Evolutionary conservation across 352 stramenopile species (phyloP), one percentile per base, ranked within the genome.

Genomic region (Phytophthora hybrid): DNA sequence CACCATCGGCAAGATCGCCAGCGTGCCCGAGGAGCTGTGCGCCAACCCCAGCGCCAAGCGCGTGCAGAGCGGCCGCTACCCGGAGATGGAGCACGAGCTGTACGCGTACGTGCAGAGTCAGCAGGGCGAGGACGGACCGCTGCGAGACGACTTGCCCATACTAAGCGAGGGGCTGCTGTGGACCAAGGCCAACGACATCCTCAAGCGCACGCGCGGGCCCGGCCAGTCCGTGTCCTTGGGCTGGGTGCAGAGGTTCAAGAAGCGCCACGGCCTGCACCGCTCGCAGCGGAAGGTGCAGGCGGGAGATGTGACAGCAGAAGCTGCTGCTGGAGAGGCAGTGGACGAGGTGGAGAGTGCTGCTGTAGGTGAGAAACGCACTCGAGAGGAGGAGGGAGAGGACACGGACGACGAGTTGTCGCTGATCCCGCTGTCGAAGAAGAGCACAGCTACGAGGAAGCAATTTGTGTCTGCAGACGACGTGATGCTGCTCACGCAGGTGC

Each of bases 211-310:
- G 31, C 59, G 52, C 18, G 74, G 77, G 2, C 19, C 60, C 10
- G 49, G 23, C 21, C 59, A 73, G 26, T 76, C 70, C 0, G 74
- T 83, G 23, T 83, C 77, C 2, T 13, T 83, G 13, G 77, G 66
- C 0, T 83, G 77, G 77, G 74, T 83, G 1, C 77, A 83, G 19
- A 53, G 77, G 26, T 83, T 83, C 19, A 83, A 83, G 55, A 74
- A 73, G 41, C 74, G 77, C 31, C 77, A 83, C 44, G 77, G 74
- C 11, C 64, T 83, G 21, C 77, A 81, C 68, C 73, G 71, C 8
- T 78, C 71, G 16, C 74, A 81, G 19, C n/a, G 2, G 21, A 0
- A 3, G 2, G 18, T 23, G 47, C 47, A 49, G 14, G 41, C 41
- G 41, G 41, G 14, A 6, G 41, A 49, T 19, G 34, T 41, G 34